Percentiles rank a stretch among this genome's conserved stretches.
Conservation (phyloP, 495 filamentous ascomycete genomes). For the Hyaloscypha bicolor region DNA sequence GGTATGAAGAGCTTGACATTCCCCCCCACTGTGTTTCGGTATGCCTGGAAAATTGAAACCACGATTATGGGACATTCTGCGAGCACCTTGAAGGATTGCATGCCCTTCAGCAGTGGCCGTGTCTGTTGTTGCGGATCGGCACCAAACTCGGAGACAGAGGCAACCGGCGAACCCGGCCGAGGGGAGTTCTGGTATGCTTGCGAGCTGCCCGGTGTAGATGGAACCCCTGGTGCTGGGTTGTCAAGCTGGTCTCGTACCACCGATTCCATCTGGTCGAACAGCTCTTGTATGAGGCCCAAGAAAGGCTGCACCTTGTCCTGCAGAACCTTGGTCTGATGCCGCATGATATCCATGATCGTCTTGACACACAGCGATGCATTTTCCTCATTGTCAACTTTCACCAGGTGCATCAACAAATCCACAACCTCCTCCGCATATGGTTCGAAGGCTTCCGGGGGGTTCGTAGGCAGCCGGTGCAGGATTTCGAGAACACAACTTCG, state of each 20-base stretch:
- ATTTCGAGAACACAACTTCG: constrained; percentile 93
- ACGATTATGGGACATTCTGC: constrained; percentile 98
- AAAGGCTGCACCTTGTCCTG: constrained; percentile 80
- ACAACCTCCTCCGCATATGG: constrained; percentile 85
- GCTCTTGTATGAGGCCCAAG: constrained; percentile 87
- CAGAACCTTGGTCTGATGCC: constrained; percentile 85
- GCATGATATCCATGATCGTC: constrained; percentile 93
- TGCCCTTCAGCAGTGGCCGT: constrained; percentile 80
- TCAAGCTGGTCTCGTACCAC: constrained; percentile 94
- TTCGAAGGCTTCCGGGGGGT: constrained; percentile 76
- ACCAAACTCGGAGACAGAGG: constrained; percentile 73
- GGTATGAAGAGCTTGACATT: constrained; percentile 96
- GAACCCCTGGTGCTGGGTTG: constrained; percentile 64
- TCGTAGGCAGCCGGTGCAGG: constrained; percentile 85
- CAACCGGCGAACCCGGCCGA: constrained; percentile 84
- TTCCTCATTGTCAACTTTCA: constrained; percentile 93
- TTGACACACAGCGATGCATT: constrained; percentile 98
- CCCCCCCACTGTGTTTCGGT: constrained; percentile 71
- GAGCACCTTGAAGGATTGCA: constrained; percentile 98
- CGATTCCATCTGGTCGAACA: constrained; percentile 92
- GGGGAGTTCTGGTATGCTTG: constrained; percentile 74
- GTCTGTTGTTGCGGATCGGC: constrained; percentile 75
- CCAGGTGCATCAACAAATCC: constrained; percentile 83
- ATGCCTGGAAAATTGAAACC: constrained; percentile 95
- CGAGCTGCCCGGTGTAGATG: constrained; percentile 74